A percentile compares a stretch with the other conserved stretches of the same genome.
Conservation (phyloP, 1,284 basidiomycete genomes). For the Kalmanozyma brasiliensis region DNA sequence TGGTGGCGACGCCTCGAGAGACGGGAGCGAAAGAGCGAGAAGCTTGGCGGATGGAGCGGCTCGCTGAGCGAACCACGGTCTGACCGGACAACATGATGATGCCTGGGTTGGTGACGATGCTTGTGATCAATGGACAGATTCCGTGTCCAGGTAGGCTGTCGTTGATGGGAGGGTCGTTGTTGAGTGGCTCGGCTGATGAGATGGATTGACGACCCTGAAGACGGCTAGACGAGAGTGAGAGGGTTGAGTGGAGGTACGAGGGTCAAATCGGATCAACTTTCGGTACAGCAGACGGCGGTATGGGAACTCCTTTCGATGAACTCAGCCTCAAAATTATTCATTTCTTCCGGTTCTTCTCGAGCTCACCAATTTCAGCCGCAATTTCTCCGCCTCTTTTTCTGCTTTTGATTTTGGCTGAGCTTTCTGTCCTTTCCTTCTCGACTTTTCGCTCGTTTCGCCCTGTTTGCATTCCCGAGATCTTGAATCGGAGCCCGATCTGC, state of each 20-base stretch:
- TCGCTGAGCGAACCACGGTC: conserved; percentile 16
- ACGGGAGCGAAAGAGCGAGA: conserved; percentile 16
- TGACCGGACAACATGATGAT: conserved; percentile 25
- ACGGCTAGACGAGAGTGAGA: neutral
- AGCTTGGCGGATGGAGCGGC: conserved; percentile 25
- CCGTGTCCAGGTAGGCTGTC: conserved; percentile 1
- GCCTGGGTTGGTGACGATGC: neutral
- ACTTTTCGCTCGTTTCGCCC: conserved; percentile 2
- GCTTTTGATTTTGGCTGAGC: neutral
- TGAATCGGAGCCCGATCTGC: neutral
- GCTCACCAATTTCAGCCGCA: neutral
- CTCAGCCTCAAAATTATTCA: conserved; percentile 2
- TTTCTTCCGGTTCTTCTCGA: too few relatives aligned
- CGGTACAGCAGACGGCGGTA: conserved; percentile 13
- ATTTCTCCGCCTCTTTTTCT: too few relatives aligned
- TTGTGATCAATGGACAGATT: too few relatives aligned
- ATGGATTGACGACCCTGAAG: too few relatives aligned
- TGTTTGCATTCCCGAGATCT: conserved; percentile 21
- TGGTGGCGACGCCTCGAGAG: conserved; percentile 33
- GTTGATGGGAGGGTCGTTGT: neutral
- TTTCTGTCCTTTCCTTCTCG: conserved; percentile 8
- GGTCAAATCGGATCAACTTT: neutral
- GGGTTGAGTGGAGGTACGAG: conserved; percentile 17
- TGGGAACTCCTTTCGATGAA: neutral
- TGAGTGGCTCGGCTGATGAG: neutral